Evolutionary conservation across 352 stramenopile species (phyloP).

Genomic region (Globisporangium solare): DNA sequence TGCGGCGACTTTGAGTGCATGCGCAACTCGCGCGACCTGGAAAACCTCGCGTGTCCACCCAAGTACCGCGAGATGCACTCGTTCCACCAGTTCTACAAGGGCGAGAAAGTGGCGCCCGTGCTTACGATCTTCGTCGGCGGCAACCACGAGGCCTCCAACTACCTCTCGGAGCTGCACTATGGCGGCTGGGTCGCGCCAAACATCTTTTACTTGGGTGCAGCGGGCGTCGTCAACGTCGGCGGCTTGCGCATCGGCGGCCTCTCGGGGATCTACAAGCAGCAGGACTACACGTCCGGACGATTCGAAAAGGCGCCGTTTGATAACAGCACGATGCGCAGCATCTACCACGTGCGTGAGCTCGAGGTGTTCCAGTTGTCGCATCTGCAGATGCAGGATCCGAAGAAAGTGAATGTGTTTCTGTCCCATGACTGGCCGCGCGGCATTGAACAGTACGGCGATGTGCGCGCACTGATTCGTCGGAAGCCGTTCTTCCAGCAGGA

Average conservation of each 20-base stretch:
- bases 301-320: slow-evolving; percentile 35
- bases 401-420: slow-evolving; percentile 89
- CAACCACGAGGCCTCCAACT: slow-evolving; percentile 97
- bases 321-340: slow-evolving; percentile 83
- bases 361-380: slow-evolving; percentile 92
- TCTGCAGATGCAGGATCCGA: slow-evolving; percentile 39
- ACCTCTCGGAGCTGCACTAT: slow-evolving; percentile 91
- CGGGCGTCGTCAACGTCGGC: slow-evolving; percentile 74
- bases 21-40: slow-evolving; percentile 93
- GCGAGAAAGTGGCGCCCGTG: slow-evolving; percentile 78
- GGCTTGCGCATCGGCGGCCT: slow-evolving; percentile 91
- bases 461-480: slow-evolving; percentile 77
- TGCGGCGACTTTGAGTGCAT: slow-evolving; percentile 99
- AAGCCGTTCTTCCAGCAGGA: slow-evolving; percentile 97
- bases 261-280: slow-evolving; percentile 91
- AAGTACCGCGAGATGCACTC: slow-evolving; percentile 84
- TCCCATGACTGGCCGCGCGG: slow-evolving; percentile 99
- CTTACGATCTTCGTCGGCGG: slow-evolving; percentile 94
- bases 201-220: slow-evolving; percentile 94
- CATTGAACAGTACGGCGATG: slow-evolving; percentile 95
- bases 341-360: slow-evolving; percentile 95
- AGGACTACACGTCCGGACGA: slow-evolving; percentile 41
- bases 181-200: slow-evolving; percentile 94
- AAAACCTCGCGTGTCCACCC: slow-evolving; percentile 90
- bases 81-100: slow-evolving; percentile 94